phyloP scores from a whole-genome alignment of 257 asterid species.

The Nyctanthes arbortristis region DNA sequence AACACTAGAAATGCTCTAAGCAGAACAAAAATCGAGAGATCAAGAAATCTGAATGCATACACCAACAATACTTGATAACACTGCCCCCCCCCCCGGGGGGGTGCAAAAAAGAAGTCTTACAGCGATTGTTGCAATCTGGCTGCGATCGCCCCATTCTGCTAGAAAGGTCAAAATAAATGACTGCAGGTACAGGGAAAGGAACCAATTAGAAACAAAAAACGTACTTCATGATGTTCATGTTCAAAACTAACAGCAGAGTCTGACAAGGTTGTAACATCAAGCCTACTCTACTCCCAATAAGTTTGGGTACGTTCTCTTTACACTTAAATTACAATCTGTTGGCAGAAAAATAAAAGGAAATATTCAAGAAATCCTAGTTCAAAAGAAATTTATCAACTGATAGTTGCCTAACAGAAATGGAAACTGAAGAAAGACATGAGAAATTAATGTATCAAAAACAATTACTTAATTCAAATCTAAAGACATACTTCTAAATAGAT shows the following conservation, averaged over 20 bases:
- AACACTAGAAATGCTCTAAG: background rate
- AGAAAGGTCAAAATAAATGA: conserved; percentile 87
- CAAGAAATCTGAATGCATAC: background rate
- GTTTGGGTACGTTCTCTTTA: conserved; percentile 2
- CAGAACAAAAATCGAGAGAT: background rate
- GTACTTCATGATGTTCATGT: conserved; percentile 14
- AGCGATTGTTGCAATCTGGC: conserved; percentile 98
- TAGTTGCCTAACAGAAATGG: background rate
- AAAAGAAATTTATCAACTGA: background rate
- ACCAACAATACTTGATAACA: background rate
- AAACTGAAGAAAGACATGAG: background rate
- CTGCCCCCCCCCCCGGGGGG: too few species aligned
- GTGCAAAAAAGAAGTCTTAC: conserved; percentile 52
- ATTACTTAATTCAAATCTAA: background rate
- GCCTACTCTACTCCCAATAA: background rate
- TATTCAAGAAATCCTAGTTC: background rate
- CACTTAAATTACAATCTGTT: background rate
- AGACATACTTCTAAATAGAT: conserved; percentile 76
- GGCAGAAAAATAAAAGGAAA: background rate
- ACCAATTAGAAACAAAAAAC: background rate
- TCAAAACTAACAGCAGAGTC: background rate
- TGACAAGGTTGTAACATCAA: background rate
- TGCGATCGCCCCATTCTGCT: conserved; percentile 99
- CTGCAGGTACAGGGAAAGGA: conserved; percentile 40
- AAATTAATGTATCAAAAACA: background rate